phyloP scores from a whole-genome alignment of 2,329 filamentous ascomycete species.

The Blumeria hordei region DNA sequence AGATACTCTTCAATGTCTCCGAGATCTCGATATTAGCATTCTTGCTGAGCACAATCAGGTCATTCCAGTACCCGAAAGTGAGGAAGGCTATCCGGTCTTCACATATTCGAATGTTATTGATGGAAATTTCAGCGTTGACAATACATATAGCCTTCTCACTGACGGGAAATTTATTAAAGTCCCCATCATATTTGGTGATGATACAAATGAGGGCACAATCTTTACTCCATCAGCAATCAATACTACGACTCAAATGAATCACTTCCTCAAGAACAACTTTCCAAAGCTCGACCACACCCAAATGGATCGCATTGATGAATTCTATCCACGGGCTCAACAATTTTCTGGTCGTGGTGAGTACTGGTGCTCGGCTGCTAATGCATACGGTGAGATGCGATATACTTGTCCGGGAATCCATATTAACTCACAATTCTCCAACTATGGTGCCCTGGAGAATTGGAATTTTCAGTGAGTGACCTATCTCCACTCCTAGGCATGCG shows the following conservation, averaged over 20 bases:
- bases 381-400: slow-evolving; percentile 41
- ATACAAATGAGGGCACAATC: slow-evolving; percentile 39
- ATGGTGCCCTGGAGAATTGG: slow-evolving; percentile 24
- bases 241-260: slow-evolving; percentile 23
- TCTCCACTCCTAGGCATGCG: too few species aligned
- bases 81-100: slow-evolving; percentile 19
- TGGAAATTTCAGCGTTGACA: slow-evolving; percentile 24
- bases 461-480: slow-evolving; percentile 27
- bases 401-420: slow-evolving; percentile 37
- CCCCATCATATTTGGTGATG: slow-evolving; percentile 29
- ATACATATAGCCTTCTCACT: slow-evolving; percentile 24
- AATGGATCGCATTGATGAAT: slow-evolving; percentile 24
- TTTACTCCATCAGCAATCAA: slow-evolving; percentile 28
- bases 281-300: slow-evolving; percentile 26
- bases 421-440: slow-evolving; percentile 7
- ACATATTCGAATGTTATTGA: slow-evolving; percentile 32
- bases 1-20: slow-evolving; percentile 23
- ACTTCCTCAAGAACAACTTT: slow-evolving; percentile 33
- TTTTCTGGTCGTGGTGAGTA: slow-evolving; percentile 25
- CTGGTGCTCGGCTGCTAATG: slow-evolving; percentile 32
- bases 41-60: slow-evolving; percentile 21
- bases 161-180: slow-evolving; percentile 27
- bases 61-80: slow-evolving; percentile 16
- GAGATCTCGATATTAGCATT: slow-evolving; percentile 18
- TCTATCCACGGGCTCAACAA: slow-evolving; percentile 27